Evolutionary conservation across 768 basidiomycete species (phyloP).

Genomic region (Candolleomyces aberdarensis): DNA sequence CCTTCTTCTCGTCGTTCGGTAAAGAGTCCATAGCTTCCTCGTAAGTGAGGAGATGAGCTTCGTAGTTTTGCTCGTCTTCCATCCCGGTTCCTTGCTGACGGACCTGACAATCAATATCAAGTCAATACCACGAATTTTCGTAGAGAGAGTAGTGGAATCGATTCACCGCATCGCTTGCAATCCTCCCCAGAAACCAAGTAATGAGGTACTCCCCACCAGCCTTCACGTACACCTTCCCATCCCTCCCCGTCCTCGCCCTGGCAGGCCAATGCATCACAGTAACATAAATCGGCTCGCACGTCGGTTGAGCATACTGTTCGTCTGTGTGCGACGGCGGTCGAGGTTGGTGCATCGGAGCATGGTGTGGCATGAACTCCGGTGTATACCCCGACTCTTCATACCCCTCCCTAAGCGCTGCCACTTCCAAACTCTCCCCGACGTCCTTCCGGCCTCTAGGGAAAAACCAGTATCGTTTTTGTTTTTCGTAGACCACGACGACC

Average conservation of each 20-base stretch:
- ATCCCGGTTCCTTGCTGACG: slow-evolving; percentile 51
- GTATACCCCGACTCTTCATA: slow-evolving; percentile 64
- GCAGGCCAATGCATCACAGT: slow-evolving; percentile 28
- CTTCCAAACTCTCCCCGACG: slow-evolving; percentile 57
- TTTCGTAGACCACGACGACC: slow-evolving; percentile 50
- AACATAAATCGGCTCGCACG: slow-evolving; percentile 46
- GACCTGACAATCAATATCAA: slow-evolving; percentile 28
- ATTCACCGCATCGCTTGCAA: slow-evolving; percentile 50
- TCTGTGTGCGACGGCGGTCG: slow-evolving; percentile 23
- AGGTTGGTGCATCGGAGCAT: slow-evolving; percentile 40
- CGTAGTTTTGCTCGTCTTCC: slow-evolving; percentile 52
- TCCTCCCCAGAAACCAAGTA: slow-evolving; percentile 55
- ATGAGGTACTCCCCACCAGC: slow-evolving; percentile 51
- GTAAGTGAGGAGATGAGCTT: slow-evolving; percentile 37
- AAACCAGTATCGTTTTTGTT: slow-evolving; percentile 42
- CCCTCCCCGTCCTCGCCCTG: slow-evolving; percentile 2
- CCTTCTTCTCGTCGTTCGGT: slow-evolving; percentile 22
- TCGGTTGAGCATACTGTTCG: slow-evolving; percentile 9
- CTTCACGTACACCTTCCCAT: slow-evolving; percentile 3
- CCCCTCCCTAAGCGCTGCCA: slow-evolving; percentile 58
- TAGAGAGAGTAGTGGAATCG: neutral
- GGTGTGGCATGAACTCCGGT: slow-evolving; percentile 43
- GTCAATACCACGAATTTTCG: neutral
- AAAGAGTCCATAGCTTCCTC: slow-evolving; percentile 41
- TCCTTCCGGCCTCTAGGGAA: slow-evolving; percentile 68